These are phyloP conservation scores for Hypoxylon subgilvum DNA, from an alignment of 495 filamentous ascomycete species.

Conservation along the genomic window DNA sequence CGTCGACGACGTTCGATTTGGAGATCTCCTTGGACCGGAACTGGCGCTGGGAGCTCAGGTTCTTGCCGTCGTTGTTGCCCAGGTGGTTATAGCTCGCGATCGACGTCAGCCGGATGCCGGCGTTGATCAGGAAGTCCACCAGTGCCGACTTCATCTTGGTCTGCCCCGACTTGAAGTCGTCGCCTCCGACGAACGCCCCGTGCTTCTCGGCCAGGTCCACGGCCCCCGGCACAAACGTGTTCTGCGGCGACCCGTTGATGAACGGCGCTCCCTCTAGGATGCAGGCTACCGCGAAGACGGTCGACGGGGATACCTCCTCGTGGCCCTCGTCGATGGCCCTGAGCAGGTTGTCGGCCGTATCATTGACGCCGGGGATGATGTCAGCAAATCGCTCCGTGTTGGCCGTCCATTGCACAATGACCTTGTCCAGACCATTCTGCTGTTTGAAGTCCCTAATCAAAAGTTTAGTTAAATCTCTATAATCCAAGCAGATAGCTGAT, in stretches of 20 bases:
- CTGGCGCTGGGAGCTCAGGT: conserved; percentile 94
- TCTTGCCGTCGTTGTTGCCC: conserved; percentile 99
- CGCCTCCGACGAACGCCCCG: conserved; percentile 90
- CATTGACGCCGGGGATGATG: conserved; percentile 86
- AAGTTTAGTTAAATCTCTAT: conserved; percentile 39
- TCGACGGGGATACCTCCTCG: conserved; percentile 88
- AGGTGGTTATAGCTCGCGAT: conserved; percentile 99
- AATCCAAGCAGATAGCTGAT: background rate
- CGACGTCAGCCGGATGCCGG: conserved; percentile 97
- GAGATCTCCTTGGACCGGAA: conserved; percentile 99
- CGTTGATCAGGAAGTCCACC: conserved; percentile 97
- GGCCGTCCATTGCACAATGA: conserved; percentile 97
- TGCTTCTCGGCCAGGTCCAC: conserved; percentile 89
- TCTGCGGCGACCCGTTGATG: conserved; percentile 99
- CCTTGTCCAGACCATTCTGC: conserved; percentile 84
- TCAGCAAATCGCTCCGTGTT: conserved; percentile 98
- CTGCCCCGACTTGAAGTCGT: conserved; percentile 99
- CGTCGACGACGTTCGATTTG: conserved; percentile 98
- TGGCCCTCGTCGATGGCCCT: conserved; percentile 85
- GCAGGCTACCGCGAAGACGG: conserved; percentile 91
- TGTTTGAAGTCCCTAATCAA: conserved; percentile 82
- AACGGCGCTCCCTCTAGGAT: conserved; percentile 90
- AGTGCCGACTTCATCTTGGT: conserved; percentile 99
- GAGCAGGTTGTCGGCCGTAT: conserved; percentile 92
- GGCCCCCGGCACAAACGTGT: conserved; percentile 95